Evolutionary conservation across 1,139 yeast species (phyloP), one percentile per base, ranked within the genome.

Genomic region (Debaryomyces udenii): DNA sequence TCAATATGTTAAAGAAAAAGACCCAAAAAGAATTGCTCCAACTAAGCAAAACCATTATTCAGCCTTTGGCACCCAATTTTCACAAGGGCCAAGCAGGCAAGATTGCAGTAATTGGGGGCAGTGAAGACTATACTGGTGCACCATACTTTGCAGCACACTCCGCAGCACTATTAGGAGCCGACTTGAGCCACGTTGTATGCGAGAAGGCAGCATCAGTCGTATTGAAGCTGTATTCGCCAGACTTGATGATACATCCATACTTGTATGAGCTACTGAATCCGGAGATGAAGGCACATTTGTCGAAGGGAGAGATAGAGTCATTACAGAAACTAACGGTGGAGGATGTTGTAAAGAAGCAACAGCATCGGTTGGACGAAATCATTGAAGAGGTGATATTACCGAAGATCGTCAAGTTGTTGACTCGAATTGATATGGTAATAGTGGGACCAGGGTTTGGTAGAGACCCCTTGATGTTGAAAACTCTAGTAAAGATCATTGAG

Each of bases 371-470:
- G 38, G 70, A 62, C 31, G 45, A 48, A 4, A 59, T 72, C 20
- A 62, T 80, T 29, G 71, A 73, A 16, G 55, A 56, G 9, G 59
- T 66, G 27, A 70, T 86, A 4, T 52, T 87, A 53, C 81, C 83
- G 23, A 80, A 80, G 53, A 76, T 87, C 7, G 52, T 62, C 14
- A 47, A 67, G 0, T 59, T 91, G 26, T 64, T 93, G 27, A 73
- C 74, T 27, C 67, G 96, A 35, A 77, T 88, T 47, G 96, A 91
- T 55, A 86, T 84, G 10, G 81, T 91, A 18, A 87, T 93, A 2
- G 74, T 91, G 30, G 99, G 99, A 0, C 98, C 99, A 0, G 99
- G 99, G 0, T 76, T 90, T 47, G 99, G 99, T 0, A 69, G 98
- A 35, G 96, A 89, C 58, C 64, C 68, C 4, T 60, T 78, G 27